Percentiles rank a stretch among this genome's conserved stretches.
phyloP scores from a whole-genome alignment of 2,329 filamentous ascomycete species.

The Pseudogymnoascus verrucosus region DNA sequence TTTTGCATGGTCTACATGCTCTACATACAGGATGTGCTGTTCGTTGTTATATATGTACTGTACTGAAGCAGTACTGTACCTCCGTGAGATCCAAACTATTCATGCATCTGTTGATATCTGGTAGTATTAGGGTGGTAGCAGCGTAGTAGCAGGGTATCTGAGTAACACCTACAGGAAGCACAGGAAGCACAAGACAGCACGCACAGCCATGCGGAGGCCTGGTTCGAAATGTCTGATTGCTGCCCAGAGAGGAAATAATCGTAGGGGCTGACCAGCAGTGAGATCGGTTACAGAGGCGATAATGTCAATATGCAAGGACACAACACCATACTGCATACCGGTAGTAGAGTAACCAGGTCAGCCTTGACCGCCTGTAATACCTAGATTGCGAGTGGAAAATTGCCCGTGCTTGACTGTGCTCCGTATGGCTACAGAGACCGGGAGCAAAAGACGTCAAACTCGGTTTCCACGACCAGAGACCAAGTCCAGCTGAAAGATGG shows the following conservation, averaged over 20 bases:
- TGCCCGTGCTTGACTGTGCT: not conserved
- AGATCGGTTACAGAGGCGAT: not conserved
- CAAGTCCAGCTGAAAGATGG: conserved; percentile 3
- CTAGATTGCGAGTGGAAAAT: not conserved
- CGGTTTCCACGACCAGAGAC: not conserved
- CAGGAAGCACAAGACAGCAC: not conserved
- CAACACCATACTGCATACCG: not conserved
- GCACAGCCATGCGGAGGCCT: conserved; percentile 2
- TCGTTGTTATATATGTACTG: not conserved
- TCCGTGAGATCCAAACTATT: not conserved
- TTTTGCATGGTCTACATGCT: not conserved
- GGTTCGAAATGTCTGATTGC: not conserved
- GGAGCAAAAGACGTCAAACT: not conserved
- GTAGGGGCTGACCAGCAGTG: not conserved
- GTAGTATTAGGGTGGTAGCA: not conserved
- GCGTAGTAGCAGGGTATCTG: not conserved
- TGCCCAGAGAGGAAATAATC: conserved; percentile 1
- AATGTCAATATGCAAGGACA: conserved; percentile 5
- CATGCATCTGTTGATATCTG: conserved; percentile 4
- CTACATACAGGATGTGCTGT: not conserved
- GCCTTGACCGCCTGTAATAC: conserved; percentile 4
- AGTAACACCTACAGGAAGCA: not conserved
- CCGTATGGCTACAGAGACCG: not conserved
- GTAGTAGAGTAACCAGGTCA: not conserved
- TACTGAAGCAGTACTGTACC: not conserved